These are phyloP conservation scores for Candida dubliniensis DNA, from an alignment of 1,139 yeast genomes.

Conservation along the genomic window DNA sequence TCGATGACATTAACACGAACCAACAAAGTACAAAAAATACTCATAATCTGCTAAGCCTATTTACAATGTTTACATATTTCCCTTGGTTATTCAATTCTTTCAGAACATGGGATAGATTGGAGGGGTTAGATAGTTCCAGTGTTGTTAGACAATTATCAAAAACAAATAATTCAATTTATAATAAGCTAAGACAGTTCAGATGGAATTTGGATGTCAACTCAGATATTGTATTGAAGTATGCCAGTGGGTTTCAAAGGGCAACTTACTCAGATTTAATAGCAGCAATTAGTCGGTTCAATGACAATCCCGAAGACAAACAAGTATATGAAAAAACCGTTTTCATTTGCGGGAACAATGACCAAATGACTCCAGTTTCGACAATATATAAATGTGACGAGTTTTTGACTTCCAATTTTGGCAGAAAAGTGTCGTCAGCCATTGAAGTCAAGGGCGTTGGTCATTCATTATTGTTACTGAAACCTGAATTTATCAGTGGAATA, in stretches of 20 bases:
- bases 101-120: conserved; percentile 59
- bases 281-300: conserved; percentile 38
- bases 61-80: conserved; percentile 31
- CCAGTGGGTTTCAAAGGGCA: conserved; percentile 48
- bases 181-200: conserved; percentile 58
- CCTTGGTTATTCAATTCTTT: conserved; percentile 58
- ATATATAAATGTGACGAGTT: conserved; percentile 27
- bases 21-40: conserved; percentile 1
- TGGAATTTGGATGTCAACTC: conserved; percentile 73
- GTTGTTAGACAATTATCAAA: conserved; percentile 53
- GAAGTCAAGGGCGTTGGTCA: conserved; percentile 63
- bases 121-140: conserved; percentile 61
- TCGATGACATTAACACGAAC: conserved; percentile 22
- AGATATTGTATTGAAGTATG: conserved; percentile 51
- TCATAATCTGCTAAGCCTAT: conserved; percentile 14
- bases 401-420: conserved; percentile 26
- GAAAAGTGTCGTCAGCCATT: conserved; percentile 33
- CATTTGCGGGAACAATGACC: conserved; percentile 60
- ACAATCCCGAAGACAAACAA: conserved; percentile 29
- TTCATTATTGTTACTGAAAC: conserved; percentile 61
- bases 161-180: conserved; percentile 32
- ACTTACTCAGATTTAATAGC: conserved; percentile 43
- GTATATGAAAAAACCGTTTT: conserved; percentile 48
- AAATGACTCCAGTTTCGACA: conserved; percentile 49
- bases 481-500: conserved; percentile 64